Evolutionary conservation across 192 early-diverging fungal species (phyloP), one percentile per base, ranked within the genome.

Genomic region (Podila verticillata): DNA sequence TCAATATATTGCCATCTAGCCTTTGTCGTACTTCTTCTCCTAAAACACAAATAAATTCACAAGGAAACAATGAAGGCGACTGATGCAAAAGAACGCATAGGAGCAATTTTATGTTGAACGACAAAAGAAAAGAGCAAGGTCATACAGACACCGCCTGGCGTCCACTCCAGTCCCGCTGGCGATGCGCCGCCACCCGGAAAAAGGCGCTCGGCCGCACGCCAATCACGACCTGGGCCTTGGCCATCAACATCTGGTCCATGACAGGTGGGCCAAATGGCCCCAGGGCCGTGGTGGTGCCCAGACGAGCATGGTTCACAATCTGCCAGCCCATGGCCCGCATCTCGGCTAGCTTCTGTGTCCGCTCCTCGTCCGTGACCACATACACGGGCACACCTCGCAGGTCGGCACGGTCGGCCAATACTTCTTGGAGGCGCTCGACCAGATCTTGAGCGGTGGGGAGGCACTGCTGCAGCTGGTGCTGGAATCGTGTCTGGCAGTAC

Each of bases 241-340:
- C 65, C 70, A 80, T 72, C 44, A 80, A 80, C 20, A 80, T 36
- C 44, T 80, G 77, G 20, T 80, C 77, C 65, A 80, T 57, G 47
- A 80, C 65, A 36, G 48, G 24, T 0, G 70, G 36, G 1, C 77
- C 77, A 72, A 80, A 80, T 1, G 30, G 29, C 0, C 75, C 75
- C 0, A 79, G 29, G 6, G 17, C 28, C 20, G 61, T 47, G 3
- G 47, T 20, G 7, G 77, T 29, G 0, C 66, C 77, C 28, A 80
- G 26, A 5, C n/a, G 39, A 2, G 49, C 56, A 54, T 80, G 70
- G 30, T 80, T 65, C 17, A 80, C 17, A 19, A 80, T 65, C 8
- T 68, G 61, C 77, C 77, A 80, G 2, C 77, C 77, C 77, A 80
- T 19, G 6, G 65, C 65, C 19, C 54, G 26, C 20, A 80, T 72